Base-by-base conservation (phyloP, 345 rosid genomes). In the Eucalyptus brandiana region DNA sequence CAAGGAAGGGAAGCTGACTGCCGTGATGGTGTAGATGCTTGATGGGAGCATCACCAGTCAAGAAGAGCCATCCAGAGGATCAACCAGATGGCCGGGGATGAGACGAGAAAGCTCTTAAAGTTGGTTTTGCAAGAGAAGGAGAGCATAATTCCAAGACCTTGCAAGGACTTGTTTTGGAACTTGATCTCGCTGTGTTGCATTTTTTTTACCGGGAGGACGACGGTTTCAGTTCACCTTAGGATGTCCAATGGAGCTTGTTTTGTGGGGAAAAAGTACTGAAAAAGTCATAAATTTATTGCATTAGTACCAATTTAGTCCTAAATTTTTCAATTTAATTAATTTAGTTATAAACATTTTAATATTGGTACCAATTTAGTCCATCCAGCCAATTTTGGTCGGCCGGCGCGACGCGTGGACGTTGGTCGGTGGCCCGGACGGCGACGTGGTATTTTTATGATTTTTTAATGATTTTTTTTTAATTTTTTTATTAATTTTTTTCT, bases 131-230 rank as follows among this genome's bases (percentile, higher is more conserved):
- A 88, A 90, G 97, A 93, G 88, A 89, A 91, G 42, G 95, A 87
- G 17, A 93, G 95, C 89, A 80, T 50, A 7, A 90, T 96, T 60
- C 97, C 98, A 42, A 93, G 96, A 89, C 91, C 94, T 60, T 95
- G 98, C 94, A 96, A 92, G 92, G 96, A 96, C 69, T 91, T 91
- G 60, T 95, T 96, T 86, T 94, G 97, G 96, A 96, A 96, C 13
- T 95, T 96, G 98, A 91, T 91, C 91, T 91, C 91, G 91, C 93
- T 54, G 95, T 95, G 87, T 86, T 97, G 91, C 94, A 96, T 90
- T 40, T 94, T 5, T 95, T 97, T 90, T 94, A 96, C 95, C 86
- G 87, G 89, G 93, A 95, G 86, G 95, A 92, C 69, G 98, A 97
- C 80, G 98, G 97, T 14, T 97, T 97, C 93, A 94, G 94, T 14